A percentile compares a stretch with the other conserved stretches of the same genome.
Evolutionary conservation across 441 rosid species (phyloP).

Genomic region (Pelargonium cotyledonis): DNA sequence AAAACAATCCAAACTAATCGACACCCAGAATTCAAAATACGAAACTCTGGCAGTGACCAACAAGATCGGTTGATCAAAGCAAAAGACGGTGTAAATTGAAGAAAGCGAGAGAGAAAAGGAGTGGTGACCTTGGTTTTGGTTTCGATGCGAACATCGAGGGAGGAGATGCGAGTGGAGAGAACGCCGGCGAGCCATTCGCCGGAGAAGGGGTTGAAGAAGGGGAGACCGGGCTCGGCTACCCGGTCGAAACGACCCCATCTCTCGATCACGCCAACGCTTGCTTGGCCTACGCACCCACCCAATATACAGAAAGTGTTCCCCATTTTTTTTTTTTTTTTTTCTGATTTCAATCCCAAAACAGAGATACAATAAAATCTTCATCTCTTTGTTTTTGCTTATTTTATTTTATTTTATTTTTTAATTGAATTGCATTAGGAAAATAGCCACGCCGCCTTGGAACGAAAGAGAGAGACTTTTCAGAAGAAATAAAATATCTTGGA

Average conservation of each 20-base stretch:
- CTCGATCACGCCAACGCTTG: constrained; percentile 77
- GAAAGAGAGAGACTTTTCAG: too few relatives aligned
- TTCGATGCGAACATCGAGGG: constrained; percentile 87
- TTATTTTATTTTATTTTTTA: background rate
- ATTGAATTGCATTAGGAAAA: background rate
- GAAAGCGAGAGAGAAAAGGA: background rate
- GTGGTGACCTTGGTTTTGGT: constrained; percentile 77
- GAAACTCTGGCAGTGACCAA: background rate
- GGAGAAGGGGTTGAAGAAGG: constrained; percentile 54
- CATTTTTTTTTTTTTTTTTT: constrained; percentile 37
- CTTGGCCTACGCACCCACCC: constrained; percentile 76
- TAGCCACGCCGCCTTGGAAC: background rate
- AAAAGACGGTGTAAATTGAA: background rate
- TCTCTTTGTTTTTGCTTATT: too few relatives aligned
- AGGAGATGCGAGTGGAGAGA: constrained; percentile 76
- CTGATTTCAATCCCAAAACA: too few relatives aligned
- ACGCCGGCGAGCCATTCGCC: constrained; percentile 82
- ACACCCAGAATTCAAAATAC: background rate
- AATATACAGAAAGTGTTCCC: constrained; percentile 48
- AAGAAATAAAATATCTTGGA: too few relatives aligned
- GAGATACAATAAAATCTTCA: background rate
- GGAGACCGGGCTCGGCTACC: constrained; percentile 78
- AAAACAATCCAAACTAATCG: background rate
- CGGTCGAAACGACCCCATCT: constrained; percentile 89
- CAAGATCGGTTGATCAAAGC: background rate